A percentile compares a stretch with the other conserved stretches of the same genome.
These are phyloP conservation scores for Auricularia cornea DNA, from an alignment of 768 basidiomycete genomes.

Conservation along the genomic window DNA sequence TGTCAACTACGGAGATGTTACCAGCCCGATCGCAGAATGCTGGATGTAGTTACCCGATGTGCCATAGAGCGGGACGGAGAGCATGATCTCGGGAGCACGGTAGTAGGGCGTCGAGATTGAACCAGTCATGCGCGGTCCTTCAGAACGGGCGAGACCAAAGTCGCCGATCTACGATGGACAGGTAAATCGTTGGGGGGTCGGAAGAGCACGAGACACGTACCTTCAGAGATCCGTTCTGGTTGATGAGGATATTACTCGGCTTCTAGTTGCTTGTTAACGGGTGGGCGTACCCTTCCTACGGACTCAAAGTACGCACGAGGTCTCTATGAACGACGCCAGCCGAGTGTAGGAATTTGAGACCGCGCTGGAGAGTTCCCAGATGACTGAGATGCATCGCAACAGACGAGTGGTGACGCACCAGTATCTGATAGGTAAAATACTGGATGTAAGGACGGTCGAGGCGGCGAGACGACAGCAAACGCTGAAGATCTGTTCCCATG, in stretches of 20 bases:
- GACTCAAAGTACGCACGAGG: not conserved
- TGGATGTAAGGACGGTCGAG: constrained; percentile 1
- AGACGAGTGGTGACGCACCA: not conserved
- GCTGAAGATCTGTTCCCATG: not conserved
- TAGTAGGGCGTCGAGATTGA: constrained; percentile 39
- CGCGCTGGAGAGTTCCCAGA: not conserved
- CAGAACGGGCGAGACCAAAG: constrained; percentile 28
- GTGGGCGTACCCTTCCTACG: not conserved
- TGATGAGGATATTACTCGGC: not conserved
- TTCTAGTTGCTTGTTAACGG: not conserved
- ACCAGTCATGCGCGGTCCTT: constrained; percentile 16
- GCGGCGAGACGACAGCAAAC: not conserved
- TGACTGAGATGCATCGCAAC: not conserved
- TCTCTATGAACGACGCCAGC: not conserved
- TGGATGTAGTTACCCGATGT: not conserved
- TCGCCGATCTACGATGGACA: constrained; percentile 25
- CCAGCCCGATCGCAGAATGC: too few relatives aligned
- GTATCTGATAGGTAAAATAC: not conserved
- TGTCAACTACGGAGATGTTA: not conserved
- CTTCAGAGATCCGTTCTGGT: not conserved
- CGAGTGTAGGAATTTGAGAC: not conserved
- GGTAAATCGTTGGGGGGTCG: too few relatives aligned
- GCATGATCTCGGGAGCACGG: constrained; percentile 39
- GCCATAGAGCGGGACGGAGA: constrained; percentile 37
- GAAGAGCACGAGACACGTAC: not conserved